Evolutionary conservation across 306 rosid species (phyloP).

Genomic region (barrel medic (Medicago truncatula)): DNA sequence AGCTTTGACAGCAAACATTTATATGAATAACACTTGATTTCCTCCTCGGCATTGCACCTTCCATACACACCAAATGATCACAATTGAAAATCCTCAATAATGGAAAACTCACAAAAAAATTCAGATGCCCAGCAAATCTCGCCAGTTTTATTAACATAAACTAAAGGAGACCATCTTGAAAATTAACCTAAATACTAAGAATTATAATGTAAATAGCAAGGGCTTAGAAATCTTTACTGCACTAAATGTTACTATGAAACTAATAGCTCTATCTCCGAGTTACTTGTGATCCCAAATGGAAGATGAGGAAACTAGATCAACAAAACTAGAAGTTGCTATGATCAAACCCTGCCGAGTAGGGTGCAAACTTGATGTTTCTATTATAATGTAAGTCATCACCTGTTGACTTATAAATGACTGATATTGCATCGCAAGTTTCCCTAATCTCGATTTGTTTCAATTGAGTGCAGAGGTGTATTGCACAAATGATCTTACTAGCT

Average conservation of each 20-base stretch:
- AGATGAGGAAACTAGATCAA: conserved; percentile 5
- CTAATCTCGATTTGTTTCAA: conserved; percentile 21
- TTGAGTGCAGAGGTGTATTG: conserved; percentile 80
- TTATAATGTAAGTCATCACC: conserved; percentile 17
- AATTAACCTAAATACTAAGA: conserved; percentile 5
- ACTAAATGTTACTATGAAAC: not conserved
- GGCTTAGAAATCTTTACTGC: conserved; percentile 14
- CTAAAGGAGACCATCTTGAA: not conserved
- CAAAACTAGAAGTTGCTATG: conserved; percentile 7
- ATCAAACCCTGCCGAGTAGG: not conserved
- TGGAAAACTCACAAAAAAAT: conserved; percentile 2
- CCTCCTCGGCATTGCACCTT: conserved; percentile 6
- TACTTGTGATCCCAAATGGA: not conserved
- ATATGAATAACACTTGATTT: not conserved
- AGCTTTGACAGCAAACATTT: not conserved
- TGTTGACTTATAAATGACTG: conserved; percentile 6
- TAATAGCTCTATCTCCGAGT: not conserved
- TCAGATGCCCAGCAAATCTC: not conserved
- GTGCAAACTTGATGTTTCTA: conserved; percentile 8
- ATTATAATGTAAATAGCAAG: conserved; percentile 4
- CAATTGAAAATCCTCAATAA: conserved; percentile 3
- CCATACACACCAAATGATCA: not conserved
- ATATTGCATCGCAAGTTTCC: conserved; percentile 15
- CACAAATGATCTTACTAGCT: conserved; percentile 85
- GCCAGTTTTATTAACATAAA: not conserved